Evolutionary conservation across 805 yeast species (phyloP), one percentile per base, ranked within the genome.

Genomic region (Yarrowia sp.): DNA sequence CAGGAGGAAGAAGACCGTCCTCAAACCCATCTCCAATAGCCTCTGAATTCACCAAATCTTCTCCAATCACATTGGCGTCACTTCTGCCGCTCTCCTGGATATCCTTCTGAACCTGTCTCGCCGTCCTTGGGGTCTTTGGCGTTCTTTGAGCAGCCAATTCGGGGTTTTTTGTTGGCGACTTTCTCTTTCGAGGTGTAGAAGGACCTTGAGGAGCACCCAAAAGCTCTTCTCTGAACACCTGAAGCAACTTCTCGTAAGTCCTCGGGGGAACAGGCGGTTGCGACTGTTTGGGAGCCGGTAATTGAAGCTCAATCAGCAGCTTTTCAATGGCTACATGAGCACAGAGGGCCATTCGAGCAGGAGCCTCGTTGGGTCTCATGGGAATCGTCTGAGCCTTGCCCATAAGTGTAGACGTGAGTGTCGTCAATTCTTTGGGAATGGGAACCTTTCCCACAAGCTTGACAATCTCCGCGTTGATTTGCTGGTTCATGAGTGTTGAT

Each of bases 321-420:
- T 65, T 63, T 41, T 74, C 76, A 35, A 72, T 63, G 11, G 76
- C 76, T 42, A 74, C 48, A 14, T 73, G 72, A 10, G 72, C 70
- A 63, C 75, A 71, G 8, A 74, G 43, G 10, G 70, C 67, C 63
- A 67, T 52, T 35, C 75, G 63, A 5, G 75, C 75, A 3, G 73
- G 69, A 22, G 73, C 74, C 61, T 73, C 75, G 11, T 68, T 70
- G 5, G 76, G 74, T 46, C 67, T 69, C 61, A 74, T 48, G 11
- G 67, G 56, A 16, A 63, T 63, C 3, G 56, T 63, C 40, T 63
- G 48, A 3, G 67, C 67, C 40, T 49, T 48, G 14, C 46, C 56
- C 46, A 63, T 32, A 14, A 63, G 56, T 11, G 69, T 56, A 11
- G 67, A 55, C 7, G 66, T n/a, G 16, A 52, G 65, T 3, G 16